Conservation (phyloP, 805 yeast genomes). For the Kazachstania bromeliacearum region DNA sequence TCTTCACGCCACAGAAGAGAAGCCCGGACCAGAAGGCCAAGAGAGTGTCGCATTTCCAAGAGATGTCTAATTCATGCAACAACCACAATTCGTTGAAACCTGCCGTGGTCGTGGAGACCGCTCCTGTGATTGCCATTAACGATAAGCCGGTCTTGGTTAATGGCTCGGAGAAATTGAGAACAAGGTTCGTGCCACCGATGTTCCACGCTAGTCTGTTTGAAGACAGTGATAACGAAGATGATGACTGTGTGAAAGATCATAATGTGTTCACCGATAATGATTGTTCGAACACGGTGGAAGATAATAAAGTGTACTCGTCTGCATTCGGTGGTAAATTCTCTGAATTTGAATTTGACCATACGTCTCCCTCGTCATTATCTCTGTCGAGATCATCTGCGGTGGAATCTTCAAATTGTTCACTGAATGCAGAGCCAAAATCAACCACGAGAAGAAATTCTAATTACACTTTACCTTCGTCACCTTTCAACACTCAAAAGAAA, state of each 20-base stretch:
- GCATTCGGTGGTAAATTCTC: conserved; percentile 10
- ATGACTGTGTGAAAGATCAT: neutral
- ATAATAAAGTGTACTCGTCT: conserved; percentile 1
- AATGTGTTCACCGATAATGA: neutral
- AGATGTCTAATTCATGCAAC: too few species aligned
- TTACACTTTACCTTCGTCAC: neutral
- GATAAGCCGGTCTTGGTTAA: neutral
- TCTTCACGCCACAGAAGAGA: neutral
- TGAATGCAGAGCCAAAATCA: neutral
- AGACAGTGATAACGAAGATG: neutral
- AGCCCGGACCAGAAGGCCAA: too few species aligned
- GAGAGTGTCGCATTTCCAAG: too few species aligned
- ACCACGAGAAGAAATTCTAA: neutral
- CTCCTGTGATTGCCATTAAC: neutral
- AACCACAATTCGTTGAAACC: too few species aligned
- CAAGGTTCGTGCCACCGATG: neutral
- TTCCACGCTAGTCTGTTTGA: neutral
- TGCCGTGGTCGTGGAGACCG: neutral
- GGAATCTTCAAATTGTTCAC: neutral
- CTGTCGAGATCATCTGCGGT: neutral
- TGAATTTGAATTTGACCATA: conserved; percentile 6
- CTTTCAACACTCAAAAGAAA: neutral
- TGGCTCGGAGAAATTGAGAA: too few species aligned
- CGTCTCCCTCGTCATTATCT: neutral
- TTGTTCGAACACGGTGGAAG: neutral